These are phyloP conservation scores for Polymyxa betae DNA, from an alignment of 208 protist species.

Conservation along the genomic window DNA sequence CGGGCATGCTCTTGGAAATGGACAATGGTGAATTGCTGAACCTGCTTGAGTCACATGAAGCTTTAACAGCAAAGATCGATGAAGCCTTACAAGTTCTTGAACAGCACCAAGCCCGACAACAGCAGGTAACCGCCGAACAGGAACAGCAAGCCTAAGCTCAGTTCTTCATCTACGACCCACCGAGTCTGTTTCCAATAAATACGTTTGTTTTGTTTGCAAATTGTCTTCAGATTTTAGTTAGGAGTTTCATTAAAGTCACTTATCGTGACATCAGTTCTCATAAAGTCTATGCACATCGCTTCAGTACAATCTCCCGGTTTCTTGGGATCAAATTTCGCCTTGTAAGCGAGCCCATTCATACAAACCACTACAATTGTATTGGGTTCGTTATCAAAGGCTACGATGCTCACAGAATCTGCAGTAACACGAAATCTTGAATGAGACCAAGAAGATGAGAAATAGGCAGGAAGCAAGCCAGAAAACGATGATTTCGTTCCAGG, in stretches of 20 bases:
- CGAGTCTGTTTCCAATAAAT: no score
- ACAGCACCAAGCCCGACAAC: slow-evolving; percentile 71
- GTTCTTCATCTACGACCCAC: no score
- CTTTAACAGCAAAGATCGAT: slow-evolving; percentile 90
- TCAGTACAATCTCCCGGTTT: slow-evolving; percentile 51
- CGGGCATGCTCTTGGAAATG: slow-evolving; percentile 98
- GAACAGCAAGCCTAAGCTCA: no score
- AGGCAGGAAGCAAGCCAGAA: background rate
- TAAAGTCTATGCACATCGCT: background rate
- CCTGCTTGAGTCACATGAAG: slow-evolving; percentile 86
- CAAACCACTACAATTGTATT: slow-evolving; percentile 71
- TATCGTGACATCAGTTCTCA: background rate
- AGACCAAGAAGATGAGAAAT: slow-evolving; percentile 65
- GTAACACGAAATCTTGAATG: slow-evolving; percentile 75
- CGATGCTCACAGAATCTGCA: slow-evolving; percentile 70
- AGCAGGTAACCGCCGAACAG: slow-evolving; percentile 8
- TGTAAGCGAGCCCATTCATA: slow-evolving; percentile 64
- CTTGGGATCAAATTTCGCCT: slow-evolving; percentile 61
- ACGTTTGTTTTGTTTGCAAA: no score
- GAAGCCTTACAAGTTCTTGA: slow-evolving; percentile 93
- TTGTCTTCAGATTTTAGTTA: no score
- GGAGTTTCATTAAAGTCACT: no score
- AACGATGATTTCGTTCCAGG: background rate
- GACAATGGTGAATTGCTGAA: slow-evolving; percentile 90
- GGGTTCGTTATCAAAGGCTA: slow-evolving; percentile 70